Percentiles rank a stretch among this genome's conserved stretches.
These are phyloP conservation scores for Boletus subparvulus DNA, from an alignment of 768 basidiomycete genomes.

Conservation along the genomic window DNA sequence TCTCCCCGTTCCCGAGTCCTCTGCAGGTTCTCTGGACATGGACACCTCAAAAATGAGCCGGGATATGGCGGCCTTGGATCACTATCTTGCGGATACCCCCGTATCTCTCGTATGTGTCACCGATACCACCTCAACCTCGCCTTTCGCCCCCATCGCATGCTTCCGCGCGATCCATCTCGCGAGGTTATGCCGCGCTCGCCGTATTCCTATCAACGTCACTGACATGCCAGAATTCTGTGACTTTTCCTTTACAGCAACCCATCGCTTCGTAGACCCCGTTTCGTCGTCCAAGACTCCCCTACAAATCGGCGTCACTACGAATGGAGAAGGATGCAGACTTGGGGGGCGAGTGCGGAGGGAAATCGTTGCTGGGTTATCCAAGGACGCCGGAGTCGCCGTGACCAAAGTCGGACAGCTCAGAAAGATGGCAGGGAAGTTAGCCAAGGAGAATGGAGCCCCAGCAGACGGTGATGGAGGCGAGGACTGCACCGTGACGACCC, in stretches of 20 bases:
- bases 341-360: constrained; percentile 79
- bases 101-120: constrained; percentile 74
- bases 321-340: constrained; percentile 87
- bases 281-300: constrained; percentile 50
- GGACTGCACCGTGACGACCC: constrained; percentile 54
- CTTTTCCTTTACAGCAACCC: constrained; percentile 82
- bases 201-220: constrained; percentile 81
- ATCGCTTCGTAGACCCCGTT: constrained; percentile 66
- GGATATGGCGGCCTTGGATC: constrained; percentile 48
- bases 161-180: constrained; percentile 61
- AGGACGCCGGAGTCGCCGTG: constrained; percentile 72
- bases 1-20: constrained; percentile 37
- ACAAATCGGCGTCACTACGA: constrained; percentile 85
- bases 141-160: constrained; percentile 30
- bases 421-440: constrained; percentile 43
- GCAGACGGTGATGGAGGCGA: constrained; percentile 50
- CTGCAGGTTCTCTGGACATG: neutral
- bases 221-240: constrained; percentile 87
- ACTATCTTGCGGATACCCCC: constrained; percentile 38
- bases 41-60: constrained; percentile 19
- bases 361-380: constrained; percentile 72
- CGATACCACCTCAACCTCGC: constrained; percentile 61
- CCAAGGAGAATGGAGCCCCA: neutral
- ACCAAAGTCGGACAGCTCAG: constrained; percentile 71
- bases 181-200: constrained; percentile 49